Conservation (phyloP, 768 basidiomycete genomes). For the Amanita subjunquillea region DNA sequence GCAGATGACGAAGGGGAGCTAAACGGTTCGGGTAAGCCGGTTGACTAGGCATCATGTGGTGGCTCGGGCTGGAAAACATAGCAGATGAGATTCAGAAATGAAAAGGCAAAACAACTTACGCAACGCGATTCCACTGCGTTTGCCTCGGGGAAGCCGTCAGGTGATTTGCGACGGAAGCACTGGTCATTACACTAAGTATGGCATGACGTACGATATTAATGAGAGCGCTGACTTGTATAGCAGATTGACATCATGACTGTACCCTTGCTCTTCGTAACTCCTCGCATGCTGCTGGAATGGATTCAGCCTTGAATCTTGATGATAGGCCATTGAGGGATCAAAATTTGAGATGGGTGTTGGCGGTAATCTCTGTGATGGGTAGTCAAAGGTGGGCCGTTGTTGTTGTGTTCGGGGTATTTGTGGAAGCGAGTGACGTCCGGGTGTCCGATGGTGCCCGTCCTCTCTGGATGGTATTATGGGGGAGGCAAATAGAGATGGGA, state of each 20-base stretch:
- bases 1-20: neutral
- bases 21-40: neutral
- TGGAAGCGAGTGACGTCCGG: slow-evolving; percentile 12
- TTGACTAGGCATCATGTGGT: neutral
- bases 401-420: neutral
- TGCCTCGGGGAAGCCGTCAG: neutral
- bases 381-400: neutral
- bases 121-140: neutral
- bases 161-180: neutral
- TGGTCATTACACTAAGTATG: neutral
- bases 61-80: neutral
- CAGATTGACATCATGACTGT: slow-evolving; percentile 9
- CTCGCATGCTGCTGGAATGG: neutral
- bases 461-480: neutral
- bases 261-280: neutral
- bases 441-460: slow-evolving; percentile 7
- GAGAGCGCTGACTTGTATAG: slow-evolving; percentile 4
- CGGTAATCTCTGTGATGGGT: slow-evolving; percentile 1
- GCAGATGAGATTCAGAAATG: neutral
- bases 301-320: neutral
- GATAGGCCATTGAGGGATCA: slow-evolving; percentile 39
- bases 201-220: neutral
- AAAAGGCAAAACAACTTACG: neutral
- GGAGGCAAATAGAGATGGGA: slow-evolving; percentile 29
- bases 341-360: slow-evolving; percentile 20